Percentiles rank a stretch among this genome's conserved stretches.
Conservation (phyloP, 192 early-diverging fungal genomes). For the Funneliformis mosseae region DNA sequence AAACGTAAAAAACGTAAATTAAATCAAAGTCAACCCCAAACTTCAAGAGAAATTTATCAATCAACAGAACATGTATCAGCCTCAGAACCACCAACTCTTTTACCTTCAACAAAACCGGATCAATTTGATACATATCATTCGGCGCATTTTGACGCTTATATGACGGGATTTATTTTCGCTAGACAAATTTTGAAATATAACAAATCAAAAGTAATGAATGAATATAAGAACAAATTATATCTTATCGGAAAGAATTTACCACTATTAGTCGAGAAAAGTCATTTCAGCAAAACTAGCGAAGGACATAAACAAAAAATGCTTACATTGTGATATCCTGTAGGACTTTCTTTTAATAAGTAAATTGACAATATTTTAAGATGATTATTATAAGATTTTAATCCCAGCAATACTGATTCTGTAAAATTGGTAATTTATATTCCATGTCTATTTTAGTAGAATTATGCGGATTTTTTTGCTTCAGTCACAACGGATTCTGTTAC, state of each 20-base stretch:
- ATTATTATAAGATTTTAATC: too few relatives aligned
- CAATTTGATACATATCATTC: conserved; percentile 73
- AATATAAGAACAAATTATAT: conserved; percentile 80
- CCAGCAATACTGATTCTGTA: too few relatives aligned
- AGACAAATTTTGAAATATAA: conserved; percentile 48
- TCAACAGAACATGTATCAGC: conserved; percentile 21
- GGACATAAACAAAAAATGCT: conserved; percentile 37
- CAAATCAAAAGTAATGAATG: conserved; percentile 39
- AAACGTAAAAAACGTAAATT: conserved; percentile 39
- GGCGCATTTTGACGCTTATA: conserved; percentile 93
- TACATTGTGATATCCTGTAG: background rate
- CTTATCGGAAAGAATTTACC: conserved; percentile 81
- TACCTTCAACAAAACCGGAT: conserved; percentile 22
- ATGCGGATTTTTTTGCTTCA: too few relatives aligned
- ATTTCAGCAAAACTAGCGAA: conserved; percentile 59
- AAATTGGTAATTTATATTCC: too few relatives aligned
- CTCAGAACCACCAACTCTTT: background rate
- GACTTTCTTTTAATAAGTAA: too few relatives aligned
- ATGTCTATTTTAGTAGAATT: too few relatives aligned
- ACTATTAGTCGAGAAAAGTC: conserved; percentile 62
- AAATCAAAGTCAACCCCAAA: conserved; percentile 34
- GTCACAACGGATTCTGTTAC: too few relatives aligned
- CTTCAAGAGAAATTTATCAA: background rate
- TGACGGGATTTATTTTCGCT: conserved; percentile 91
- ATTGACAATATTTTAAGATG: too few relatives aligned